A percentile compares a stretch with the other conserved stretches of the same genome.
phyloP scores from a whole-genome alignment of 192 early-diverging fungal genomes.

The Ambispora gerdemannii region DNA sequence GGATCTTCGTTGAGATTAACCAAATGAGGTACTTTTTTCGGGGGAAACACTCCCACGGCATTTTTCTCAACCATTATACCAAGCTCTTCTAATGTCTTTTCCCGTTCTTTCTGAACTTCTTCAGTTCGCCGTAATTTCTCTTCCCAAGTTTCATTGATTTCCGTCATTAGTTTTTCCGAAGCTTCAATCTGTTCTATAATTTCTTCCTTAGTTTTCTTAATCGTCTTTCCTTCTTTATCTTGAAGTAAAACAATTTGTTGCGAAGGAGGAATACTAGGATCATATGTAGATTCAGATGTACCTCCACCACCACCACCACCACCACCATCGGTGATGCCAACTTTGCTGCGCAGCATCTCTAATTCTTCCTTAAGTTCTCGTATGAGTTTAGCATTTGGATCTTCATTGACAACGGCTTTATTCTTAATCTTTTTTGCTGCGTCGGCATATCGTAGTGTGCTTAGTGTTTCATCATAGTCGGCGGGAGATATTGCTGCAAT shows the following conservation, averaged over 20 bases:
- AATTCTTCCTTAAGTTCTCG: constrained; percentile 84
- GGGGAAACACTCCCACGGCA: constrained; percentile 69
- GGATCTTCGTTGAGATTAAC: constrained; percentile 90
- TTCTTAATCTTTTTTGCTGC: constrained; percentile 90
- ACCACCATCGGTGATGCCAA: constrained; percentile 39
- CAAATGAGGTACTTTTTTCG: constrained; percentile 78
- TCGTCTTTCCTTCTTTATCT: constrained; percentile 43
- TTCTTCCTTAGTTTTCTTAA: constrained; percentile 48
- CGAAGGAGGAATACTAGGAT: constrained; percentile 34
- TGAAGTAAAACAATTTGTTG: constrained; percentile 42
- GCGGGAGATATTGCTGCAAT: constrained; percentile 78
- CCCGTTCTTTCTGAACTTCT: constrained; percentile 67
- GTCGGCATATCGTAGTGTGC: constrained; percentile 86
- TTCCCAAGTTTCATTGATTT: constrained; percentile 83
- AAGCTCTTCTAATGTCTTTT: constrained; percentile 71
- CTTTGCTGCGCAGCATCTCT: constrained; percentile 53
- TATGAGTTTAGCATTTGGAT: constrained; percentile 73
- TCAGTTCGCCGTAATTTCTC: constrained; percentile 72
- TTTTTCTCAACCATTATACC: constrained; percentile 73
- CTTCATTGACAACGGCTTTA: constrained; percentile 88
- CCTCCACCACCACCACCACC: neutral
- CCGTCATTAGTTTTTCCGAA: constrained; percentile 81
- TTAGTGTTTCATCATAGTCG: constrained; percentile 72
- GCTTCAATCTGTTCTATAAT: constrained; percentile 79
- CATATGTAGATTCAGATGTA: constrained; percentile 27